phyloP scores from a whole-genome alignment of 345 rosid genomes.

The Corchorus capsularis region DNA sequence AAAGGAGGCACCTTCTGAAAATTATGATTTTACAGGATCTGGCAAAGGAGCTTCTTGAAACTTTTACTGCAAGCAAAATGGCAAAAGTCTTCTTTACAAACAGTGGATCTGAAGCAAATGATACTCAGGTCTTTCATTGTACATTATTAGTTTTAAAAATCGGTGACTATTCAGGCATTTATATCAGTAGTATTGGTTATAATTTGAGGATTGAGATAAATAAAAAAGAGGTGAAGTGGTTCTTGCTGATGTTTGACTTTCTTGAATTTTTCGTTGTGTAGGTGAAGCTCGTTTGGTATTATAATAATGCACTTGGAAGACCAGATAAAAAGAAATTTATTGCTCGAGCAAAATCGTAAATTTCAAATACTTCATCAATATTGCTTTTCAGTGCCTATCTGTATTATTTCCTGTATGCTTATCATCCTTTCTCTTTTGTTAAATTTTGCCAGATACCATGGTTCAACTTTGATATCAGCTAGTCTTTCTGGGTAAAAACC shows the following conservation, averaged over 20 bases:
- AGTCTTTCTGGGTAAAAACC: conserved; percentile 87
- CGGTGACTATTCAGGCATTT: neutral
- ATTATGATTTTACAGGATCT: conserved; percentile 67
- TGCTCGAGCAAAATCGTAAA: conserved; percentile 67
- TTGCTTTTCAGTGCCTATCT: conserved; percentile 8
- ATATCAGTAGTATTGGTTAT: neutral
- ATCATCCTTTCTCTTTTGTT: conserved; percentile 12
- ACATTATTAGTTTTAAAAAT: neutral
- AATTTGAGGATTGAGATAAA: neutral
- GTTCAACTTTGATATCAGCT: conserved; percentile 89
- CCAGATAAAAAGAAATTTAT: conserved; percentile 78
- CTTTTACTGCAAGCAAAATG: conserved; percentile 84
- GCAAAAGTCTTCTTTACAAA: conserved; percentile 87
- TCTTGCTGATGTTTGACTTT: conserved; percentile 8
- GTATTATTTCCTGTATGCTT: conserved; percentile 11
- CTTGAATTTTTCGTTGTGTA: conserved; percentile 25
- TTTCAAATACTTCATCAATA: neutral
- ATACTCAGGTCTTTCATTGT: conserved; percentile 63
- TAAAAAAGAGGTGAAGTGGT: neutral
- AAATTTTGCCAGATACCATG: conserved; percentile 69
- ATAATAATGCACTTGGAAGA: conserved; percentile 76
- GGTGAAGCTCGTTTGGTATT: conserved; percentile 86
- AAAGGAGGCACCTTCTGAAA: conserved; percentile 13
- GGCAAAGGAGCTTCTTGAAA: conserved; percentile 82
- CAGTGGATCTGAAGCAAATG: conserved; percentile 98